Conservation (phyloP, 345 rosid species). For the Turritis glabra region DNA sequence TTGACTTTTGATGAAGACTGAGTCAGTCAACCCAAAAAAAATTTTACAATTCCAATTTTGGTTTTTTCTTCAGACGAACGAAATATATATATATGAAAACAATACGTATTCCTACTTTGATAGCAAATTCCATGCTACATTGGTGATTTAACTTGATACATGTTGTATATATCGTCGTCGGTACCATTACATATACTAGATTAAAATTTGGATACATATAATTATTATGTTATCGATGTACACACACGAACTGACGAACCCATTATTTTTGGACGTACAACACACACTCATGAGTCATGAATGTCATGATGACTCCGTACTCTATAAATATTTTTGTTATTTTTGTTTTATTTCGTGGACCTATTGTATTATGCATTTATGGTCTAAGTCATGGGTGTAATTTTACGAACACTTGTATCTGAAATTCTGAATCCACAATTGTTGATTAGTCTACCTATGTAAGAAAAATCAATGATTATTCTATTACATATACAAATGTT, state of each 20-base stretch:
- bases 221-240: neutral
- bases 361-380: no score
- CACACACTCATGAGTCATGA: neutral
- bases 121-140: conserved; percentile 8
- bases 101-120: neutral
- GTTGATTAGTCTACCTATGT: conserved; percentile 22
- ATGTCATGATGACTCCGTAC: neutral
- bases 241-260: neutral
- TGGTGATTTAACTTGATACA: neutral
- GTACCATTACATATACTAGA: no score
- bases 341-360: no score
- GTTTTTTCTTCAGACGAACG: neutral
- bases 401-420: neutral
- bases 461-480: neutral
- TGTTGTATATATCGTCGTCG: neutral
- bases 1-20: conserved; percentile 37
- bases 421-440: conserved; percentile 19
- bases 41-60: neutral
- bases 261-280: neutral
- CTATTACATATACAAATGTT: neutral
- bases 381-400: neutral
- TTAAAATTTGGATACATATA: neutral
- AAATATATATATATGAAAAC: neutral
- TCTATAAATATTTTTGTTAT: no score
- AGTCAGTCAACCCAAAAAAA: conserved; percentile 34